A percentile compares a stretch with the other conserved stretches of the same genome.
These are phyloP conservation scores for Leptographium flavum DNA, from an alignment of 2,329 filamentous ascomycete species.

Conservation along the genomic window DNA sequence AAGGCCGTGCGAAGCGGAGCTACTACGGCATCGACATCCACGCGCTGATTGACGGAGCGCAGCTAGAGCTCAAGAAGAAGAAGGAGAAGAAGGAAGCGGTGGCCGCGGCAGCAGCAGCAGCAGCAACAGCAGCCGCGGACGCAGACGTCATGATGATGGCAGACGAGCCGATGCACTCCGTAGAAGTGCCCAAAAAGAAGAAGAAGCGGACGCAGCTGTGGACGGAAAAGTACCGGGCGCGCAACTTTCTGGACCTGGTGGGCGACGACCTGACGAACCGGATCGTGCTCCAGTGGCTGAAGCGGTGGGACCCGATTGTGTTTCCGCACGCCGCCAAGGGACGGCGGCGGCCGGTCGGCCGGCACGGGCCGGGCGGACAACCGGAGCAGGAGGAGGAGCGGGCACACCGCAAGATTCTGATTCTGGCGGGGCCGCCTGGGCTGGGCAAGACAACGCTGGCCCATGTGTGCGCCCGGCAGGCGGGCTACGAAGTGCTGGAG, in stretches of 20 bases:
- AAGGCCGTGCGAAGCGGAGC: constrained; percentile 54
- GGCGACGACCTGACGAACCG: constrained; percentile 92
- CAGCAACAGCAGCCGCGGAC: neutral
- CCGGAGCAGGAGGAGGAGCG: constrained; percentile 50
- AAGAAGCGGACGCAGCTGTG: constrained; percentile 47
- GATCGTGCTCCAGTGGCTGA: constrained; percentile 81
- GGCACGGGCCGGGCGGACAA: constrained; percentile 18
- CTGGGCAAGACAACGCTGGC: constrained; percentile 92
- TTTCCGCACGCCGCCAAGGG: constrained; percentile 62
- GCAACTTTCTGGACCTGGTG: constrained; percentile 81
- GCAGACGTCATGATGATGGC: neutral
- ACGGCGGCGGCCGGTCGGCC: constrained; percentile 24
- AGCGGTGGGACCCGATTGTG: constrained; percentile 83
- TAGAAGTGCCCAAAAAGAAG: neutral
- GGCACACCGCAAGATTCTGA: constrained; percentile 71
- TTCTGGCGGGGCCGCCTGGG: constrained; percentile 83
- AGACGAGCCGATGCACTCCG: neutral
- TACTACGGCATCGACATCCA: constrained; percentile 95
- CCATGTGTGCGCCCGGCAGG: constrained; percentile 88
- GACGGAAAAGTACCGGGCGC: constrained; percentile 95
- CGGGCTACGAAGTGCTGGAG: constrained; percentile 90
- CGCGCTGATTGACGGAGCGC: constrained; percentile 58
- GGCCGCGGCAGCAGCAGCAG: neutral
- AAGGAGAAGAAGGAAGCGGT: constrained; percentile 22
- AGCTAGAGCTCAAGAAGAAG: constrained; percentile 36